Evolutionary conservation across 345 rosid genomes (phyloP).

Genomic region (Populus pruinosa): DNA sequence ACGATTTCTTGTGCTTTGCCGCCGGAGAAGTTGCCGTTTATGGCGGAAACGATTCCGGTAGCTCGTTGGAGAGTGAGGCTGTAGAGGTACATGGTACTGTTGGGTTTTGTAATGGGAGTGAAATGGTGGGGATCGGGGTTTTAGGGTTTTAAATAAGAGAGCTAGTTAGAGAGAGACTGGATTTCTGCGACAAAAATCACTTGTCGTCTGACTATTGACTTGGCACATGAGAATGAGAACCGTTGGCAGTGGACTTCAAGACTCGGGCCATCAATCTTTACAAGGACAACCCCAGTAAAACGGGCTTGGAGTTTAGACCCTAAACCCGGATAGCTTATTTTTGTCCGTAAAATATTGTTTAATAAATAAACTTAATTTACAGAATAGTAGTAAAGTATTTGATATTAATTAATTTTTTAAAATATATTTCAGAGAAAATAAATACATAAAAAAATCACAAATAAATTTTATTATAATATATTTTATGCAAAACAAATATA

Average conservation of each 20-base stretch:
- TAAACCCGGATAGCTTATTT: too few species aligned
- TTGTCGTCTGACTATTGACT: background rate
- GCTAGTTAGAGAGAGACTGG: background rate
- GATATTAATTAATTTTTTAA: too few species aligned
- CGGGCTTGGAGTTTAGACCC: too few species aligned
- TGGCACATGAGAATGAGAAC: background rate
- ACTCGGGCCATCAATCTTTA: background rate
- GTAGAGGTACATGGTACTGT: conserved; percentile 73
- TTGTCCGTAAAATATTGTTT: too few species aligned
- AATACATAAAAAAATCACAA: too few species aligned
- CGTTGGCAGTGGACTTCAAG: background rate
- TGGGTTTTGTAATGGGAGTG: conserved; percentile 4
- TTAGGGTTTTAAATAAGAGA: conserved; percentile 7
- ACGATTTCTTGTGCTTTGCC: conserved; percentile 84
- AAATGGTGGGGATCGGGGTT: background rate
- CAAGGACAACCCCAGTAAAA: too few species aligned
- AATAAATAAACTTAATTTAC: too few species aligned
- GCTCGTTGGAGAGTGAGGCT: conserved; percentile 89
- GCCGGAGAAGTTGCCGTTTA: conserved; percentile 96
- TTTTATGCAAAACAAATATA: too few species aligned
- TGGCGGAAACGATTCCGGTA: conserved; percentile 78
- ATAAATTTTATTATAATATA: too few species aligned
- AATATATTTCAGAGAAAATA: too few species aligned
- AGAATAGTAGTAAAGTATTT: too few species aligned
- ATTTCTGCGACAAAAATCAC: background rate